Evolutionary conservation across 2,329 filamentous ascomycete genomes (phyloP), one percentile per base, ranked within the genome.

Genomic region (Dothistroma septosporum): DNA sequence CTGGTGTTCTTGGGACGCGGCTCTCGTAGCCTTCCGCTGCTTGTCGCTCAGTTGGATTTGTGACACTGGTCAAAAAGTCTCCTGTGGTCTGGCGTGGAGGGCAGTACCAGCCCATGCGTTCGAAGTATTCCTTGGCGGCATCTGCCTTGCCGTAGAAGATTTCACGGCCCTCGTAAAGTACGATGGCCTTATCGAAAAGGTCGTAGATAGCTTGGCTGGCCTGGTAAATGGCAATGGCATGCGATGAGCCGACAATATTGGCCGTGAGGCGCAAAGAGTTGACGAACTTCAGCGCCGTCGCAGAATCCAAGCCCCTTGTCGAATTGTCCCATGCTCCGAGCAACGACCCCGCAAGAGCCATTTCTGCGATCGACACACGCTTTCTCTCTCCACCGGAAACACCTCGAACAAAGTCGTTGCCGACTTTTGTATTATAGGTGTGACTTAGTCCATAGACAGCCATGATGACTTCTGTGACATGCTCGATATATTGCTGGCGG

Each of bases 81-180:
- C 82, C 85, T 0, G 84, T 87, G 0, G 87, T 90, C 70, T 90
- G 87, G 2, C 88, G 81, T 2, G 80, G 73, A 0, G 87, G 87
- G 66, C 87, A 90, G 35, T 82, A 72, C 80, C 85, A 92, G 46
- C 89, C 89, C 74, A 88, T 84, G 12, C 81, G 76, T 67, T 86
- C 83, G 62, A 92, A 92, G 73, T 85, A 92, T 0, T 72, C 72
- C 67, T 82, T 86, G 0, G 89, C 89, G 2, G 78, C 72, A 6
- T 68, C 71, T 0, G 85, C 83, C 0, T 83, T 82, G 0, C 90
- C 90, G 64, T 87, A 92, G 76, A 85, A 93, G 63, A 92, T 92
- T 69, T 92, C 84, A 0, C 87, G 82, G 0, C 90, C 90, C 69
- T 92, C 87, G 69, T 92, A 91, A 0, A 92, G 77, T 0, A 93